A percentile compares a stretch with the other conserved stretches of the same genome.
Conservation (phyloP, 106 monocot species). For the Iris macrosiphon region DNA sequence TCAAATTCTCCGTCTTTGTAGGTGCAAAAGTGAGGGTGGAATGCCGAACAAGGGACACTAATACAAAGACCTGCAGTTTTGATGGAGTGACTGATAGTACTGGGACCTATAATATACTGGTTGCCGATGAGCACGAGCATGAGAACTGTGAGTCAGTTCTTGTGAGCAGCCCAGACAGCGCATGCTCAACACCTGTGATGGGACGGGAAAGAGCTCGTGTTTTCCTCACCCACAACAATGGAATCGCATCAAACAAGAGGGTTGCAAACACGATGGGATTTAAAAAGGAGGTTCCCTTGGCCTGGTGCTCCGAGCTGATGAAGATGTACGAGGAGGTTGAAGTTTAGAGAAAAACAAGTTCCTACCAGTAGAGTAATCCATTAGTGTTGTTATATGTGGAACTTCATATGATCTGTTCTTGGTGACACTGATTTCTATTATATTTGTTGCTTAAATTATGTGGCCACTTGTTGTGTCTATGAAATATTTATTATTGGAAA, state of each 20-base stretch:
- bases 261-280: conserved; percentile 77
- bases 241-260: conserved; percentile 53
- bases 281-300: conserved; percentile 28
- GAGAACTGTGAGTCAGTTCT: conserved; percentile 68
- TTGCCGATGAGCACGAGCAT: conserved; percentile 52
- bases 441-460: too few relatives aligned
- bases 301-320: conserved; percentile 45
- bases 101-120: conserved; percentile 65
- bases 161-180: conserved; percentile 53
- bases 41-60: conserved; percentile 36
- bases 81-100: conserved; percentile 57
- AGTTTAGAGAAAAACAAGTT: too few relatives aligned
- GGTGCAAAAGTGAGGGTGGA: conserved; percentile 80
- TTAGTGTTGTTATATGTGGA: too few relatives aligned
- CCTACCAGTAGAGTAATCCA: too few relatives aligned
- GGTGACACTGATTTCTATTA: too few relatives aligned
- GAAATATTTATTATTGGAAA: too few relatives aligned
- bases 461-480: too few relatives aligned
- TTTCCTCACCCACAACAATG: conserved; percentile 73
- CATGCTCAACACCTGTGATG: conserved; percentile 29
- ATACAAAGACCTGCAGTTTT: conserved; percentile 35
- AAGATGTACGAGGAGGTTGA: conserved; percentile 59
- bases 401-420: too few relatives aligned
- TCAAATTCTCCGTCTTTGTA: conserved; percentile 4
- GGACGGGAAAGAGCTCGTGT: conserved; percentile 75